Evolutionary conservation across 345 rosid genomes (phyloP).

Genomic region (Syzygium grande): DNA sequence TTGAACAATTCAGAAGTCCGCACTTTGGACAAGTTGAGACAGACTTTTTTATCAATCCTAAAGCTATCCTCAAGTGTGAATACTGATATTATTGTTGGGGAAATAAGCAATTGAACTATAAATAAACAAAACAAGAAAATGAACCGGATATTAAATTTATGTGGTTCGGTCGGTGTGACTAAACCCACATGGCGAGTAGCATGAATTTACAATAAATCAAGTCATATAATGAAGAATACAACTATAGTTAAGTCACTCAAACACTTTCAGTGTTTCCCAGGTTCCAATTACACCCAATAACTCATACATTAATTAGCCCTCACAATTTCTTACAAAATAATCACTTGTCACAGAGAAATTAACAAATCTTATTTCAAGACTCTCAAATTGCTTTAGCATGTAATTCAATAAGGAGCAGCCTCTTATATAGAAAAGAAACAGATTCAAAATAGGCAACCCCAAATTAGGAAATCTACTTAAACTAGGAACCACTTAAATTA

Average conservation of each 20-base stretch:
- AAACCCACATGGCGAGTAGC: fast-evolving
- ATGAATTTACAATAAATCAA: neutral
- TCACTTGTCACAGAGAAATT: neutral
- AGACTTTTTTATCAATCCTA: neutral
- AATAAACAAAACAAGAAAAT: neutral
- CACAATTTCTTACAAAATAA: neutral
- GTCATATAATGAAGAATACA: neutral
- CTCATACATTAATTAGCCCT: neutral
- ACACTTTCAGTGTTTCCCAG: fast-evolving
- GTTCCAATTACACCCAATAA: neutral
- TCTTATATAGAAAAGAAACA: neutral
- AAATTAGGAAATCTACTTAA: neutral
- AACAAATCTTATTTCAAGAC: neutral
- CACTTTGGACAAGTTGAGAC: neutral
- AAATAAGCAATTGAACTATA: neutral
- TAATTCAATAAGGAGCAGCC: neutral
- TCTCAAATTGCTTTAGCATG: neutral
- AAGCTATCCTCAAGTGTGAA: neutral
- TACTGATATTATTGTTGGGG: neutral
- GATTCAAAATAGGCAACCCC: neutral
- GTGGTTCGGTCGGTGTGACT: neutral
- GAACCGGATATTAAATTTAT: neutral
- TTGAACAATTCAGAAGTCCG: neutral
- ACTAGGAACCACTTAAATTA: neutral
- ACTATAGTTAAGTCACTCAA: neutral